These are phyloP conservation scores for Papiliotrema fonsecae DNA, from an alignment of 1,284 basidiomycete genomes.

Conservation along the genomic window DNA sequence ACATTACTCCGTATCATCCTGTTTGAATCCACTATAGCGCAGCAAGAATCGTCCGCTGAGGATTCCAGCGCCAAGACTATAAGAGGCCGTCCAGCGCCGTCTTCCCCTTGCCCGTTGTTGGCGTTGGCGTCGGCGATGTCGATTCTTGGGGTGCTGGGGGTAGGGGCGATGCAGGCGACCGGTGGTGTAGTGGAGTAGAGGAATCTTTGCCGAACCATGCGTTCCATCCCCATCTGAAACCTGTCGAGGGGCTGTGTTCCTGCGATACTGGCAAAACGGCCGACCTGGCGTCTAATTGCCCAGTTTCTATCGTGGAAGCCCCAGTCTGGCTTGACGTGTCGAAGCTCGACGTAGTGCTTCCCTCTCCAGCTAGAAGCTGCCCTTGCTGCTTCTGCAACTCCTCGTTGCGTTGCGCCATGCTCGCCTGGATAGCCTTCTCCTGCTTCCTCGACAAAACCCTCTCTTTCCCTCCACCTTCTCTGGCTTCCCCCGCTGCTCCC, in stretches of 20 bases:
- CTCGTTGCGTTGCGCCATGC: neutral
- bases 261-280: neutral
- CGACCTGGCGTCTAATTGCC: neutral
- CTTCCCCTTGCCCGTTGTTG: neutral
- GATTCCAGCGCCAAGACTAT: constrained; percentile 69
- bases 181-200: neutral
- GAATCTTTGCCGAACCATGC: neutral
- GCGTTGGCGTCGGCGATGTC: neutral
- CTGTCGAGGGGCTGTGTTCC: neutral
- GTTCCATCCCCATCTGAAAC: neutral
- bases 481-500: neutral
- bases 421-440: neutral
- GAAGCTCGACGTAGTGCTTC: neutral
- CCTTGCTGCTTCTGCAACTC: neutral
- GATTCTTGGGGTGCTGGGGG: neutral
- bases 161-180: neutral
- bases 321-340: too few species aligned
- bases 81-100: constrained; percentile 17
- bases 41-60: constrained; percentile 86
- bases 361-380: neutral
- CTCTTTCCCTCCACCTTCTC: neutral
- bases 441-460: neutral
- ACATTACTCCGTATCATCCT: constrained; percentile 71
- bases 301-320: too few species aligned
- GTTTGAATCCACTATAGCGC: constrained; percentile 67